Base-by-base conservation (phyloP, 805 yeast genomes). In the Saturnispora silvae region DNA sequence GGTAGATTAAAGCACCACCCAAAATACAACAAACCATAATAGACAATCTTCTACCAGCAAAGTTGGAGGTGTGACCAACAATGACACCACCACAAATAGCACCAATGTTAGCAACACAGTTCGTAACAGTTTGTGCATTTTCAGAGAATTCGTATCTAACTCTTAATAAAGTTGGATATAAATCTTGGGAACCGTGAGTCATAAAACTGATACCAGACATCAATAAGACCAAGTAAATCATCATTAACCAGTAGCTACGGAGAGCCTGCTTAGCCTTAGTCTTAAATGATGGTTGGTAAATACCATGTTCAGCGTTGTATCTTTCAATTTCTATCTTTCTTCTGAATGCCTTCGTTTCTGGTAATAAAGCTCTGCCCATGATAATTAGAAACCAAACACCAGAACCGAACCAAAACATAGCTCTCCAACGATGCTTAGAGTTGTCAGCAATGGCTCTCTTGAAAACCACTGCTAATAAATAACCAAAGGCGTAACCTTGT, bases 401-500 rank as follows among this genome's bases (percentile, higher is more conserved):
- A n/a, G 83, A 75, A 43, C 77, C 70, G 46, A 78, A 76, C 77
- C 81, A 76, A 53, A 74, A 76, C 40, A 78, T 52, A 3, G 79
- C 65, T 57, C 81, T 69, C 85, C 85, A 78, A 0, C 64, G 60
- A 40, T 72, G 64, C 1, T 60, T 47, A 4, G 76, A 61, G 41
- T 65, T 69, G 49, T 68, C 71, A 6, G 69, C 72, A 42, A 78
- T 69, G 25, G 79, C 80, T 53, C 84, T 64, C 43, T 71, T 70
- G 59, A 77, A 78, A 17, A 77, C 63, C 34, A 76, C 81, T 5
- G 76, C 83, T 42, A 77, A 51, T 20, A 78, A 58, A 47, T 76
- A 77, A 17, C 85, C 85, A 33, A 78, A 67, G 1, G 81, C 78
- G 47, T 78, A 84, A 42, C 94, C 94, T 54, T 82, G 81, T 57